phyloP scores from a whole-genome alignment of 164 flowering plant species.

The Kingdonia uniflora region DNA sequence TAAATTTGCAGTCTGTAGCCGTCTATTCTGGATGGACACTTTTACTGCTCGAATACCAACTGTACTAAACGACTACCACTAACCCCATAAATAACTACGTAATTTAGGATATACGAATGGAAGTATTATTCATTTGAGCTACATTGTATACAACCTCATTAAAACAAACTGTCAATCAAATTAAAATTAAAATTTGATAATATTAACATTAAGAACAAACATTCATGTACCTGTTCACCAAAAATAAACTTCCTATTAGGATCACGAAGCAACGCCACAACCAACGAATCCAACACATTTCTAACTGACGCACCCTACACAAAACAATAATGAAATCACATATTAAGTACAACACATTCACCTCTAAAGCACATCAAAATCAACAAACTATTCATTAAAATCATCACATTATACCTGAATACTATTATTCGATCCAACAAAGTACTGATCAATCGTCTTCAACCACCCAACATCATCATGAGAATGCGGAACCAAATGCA shows the following conservation, averaged over 20 bases:
- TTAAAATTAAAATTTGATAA: no score
- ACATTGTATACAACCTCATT: no score
- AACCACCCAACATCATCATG: slow-evolving; percentile 87
- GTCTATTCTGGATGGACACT: not conserved
- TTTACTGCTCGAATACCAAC: no score
- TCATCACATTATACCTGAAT: slow-evolving; percentile 42
- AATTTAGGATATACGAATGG: no score
- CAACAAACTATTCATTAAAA: not conserved
- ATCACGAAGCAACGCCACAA: slow-evolving; percentile 45
- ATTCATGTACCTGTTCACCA: slow-evolving; percentile 57
- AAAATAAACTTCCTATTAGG: slow-evolving; percentile 68
- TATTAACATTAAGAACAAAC: no score
- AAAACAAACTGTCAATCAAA: no score
- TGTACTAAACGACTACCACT: no score
- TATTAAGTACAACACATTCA: no score
- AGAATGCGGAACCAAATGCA: slow-evolving; percentile 70
- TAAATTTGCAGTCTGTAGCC: no score
- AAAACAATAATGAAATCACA: slow-evolving; percentile 8
- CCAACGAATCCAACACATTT: slow-evolving; percentile 69
- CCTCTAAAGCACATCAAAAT: not conserved
- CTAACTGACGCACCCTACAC: slow-evolving; percentile 68
- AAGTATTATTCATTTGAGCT: no score
- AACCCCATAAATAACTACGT: no score
- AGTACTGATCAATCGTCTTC: slow-evolving; percentile 80
- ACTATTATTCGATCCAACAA: slow-evolving; percentile 55